Percentiles rank a stretch among this genome's conserved stretches.
phyloP scores from a whole-genome alignment of 257 asterid species.

The Lithospermum erythrorhizon region DNA sequence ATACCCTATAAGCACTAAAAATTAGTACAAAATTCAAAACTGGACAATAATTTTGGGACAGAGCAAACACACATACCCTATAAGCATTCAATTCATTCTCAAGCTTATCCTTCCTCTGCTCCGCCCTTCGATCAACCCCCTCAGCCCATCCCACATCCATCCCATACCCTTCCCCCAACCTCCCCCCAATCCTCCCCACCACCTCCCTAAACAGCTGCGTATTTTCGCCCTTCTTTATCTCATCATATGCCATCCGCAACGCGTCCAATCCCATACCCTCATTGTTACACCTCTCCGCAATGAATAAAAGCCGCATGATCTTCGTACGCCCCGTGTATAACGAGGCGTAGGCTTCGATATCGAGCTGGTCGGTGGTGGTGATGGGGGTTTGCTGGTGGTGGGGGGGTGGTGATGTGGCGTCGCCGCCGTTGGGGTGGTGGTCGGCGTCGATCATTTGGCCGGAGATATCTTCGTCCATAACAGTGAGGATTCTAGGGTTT shows the following conservation, averaged over 20 bases:
- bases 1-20: no score
- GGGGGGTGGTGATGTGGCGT: slow-evolving; percentile 40
- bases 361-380: slow-evolving; percentile 83
- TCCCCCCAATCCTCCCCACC: slow-evolving; percentile 61
- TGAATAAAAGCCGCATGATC: slow-evolving; percentile 62
- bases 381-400: slow-evolving; percentile 72
- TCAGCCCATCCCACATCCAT: slow-evolving; percentile 64
- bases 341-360: slow-evolving; percentile 86
- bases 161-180: slow-evolving; percentile 60
- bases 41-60: no score
- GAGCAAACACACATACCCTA: neutral
- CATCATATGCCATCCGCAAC: slow-evolving; percentile 87
- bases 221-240: slow-evolving; percentile 88
- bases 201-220: slow-evolving; percentile 72
- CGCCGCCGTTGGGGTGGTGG: slow-evolving; percentile 48
- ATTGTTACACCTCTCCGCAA: slow-evolving; percentile 57
- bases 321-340: slow-evolving; percentile 82
- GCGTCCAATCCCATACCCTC: slow-evolving; percentile 74
- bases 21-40: neutral
- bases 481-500: slow-evolving; percentile 33
- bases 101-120: slow-evolving; percentile 69
- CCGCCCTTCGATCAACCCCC: slow-evolving; percentile 75
- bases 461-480: slow-evolving; percentile 54
- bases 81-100: slow-evolving; percentile 61
- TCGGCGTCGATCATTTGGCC: slow-evolving; percentile 48